These are phyloP conservation scores for Cantharellus anzutake DNA, from an alignment of 768 basidiomycete species.

Conservation along the genomic window DNA sequence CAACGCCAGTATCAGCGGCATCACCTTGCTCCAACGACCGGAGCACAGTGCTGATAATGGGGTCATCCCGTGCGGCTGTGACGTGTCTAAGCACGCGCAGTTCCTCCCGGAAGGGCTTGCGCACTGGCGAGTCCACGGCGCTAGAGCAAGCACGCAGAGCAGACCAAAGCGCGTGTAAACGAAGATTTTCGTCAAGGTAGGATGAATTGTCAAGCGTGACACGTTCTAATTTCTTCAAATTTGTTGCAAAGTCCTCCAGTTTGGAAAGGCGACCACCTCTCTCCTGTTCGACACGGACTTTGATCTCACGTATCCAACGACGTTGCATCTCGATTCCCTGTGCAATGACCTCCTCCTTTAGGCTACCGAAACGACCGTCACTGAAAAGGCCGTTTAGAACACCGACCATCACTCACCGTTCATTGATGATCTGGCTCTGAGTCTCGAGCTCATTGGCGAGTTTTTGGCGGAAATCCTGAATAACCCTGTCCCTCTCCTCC, in stretches of 20 bases:
- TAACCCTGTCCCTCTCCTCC: slow-evolving; percentile 50
- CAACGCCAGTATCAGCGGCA: slow-evolving; percentile 62
- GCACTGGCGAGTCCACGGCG: slow-evolving; percentile 42
- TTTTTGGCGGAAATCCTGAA: slow-evolving; percentile 68
- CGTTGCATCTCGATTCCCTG: slow-evolving; percentile 96
- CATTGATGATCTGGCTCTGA: slow-evolving; percentile 85
- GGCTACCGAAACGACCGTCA: slow-evolving; percentile 23
- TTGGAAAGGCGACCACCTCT: slow-evolving; percentile 89
- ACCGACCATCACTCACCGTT: slow-evolving; percentile 39
- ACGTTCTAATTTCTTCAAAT: slow-evolving; percentile 78
- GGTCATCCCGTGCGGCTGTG: slow-evolving; percentile 50
- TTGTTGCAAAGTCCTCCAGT: slow-evolving; percentile 79
- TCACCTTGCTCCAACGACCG: slow-evolving; percentile 51
- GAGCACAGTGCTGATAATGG: slow-evolving; percentile 42
- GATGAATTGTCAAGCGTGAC: slow-evolving; percentile 79
- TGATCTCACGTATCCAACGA: slow-evolving; percentile 91
- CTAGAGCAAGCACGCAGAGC: slow-evolving; percentile 66
- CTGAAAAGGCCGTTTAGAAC: not conserved
- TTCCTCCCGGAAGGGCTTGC: slow-evolving; percentile 78
- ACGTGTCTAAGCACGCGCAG: slow-evolving; percentile 66
- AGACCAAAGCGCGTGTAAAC: slow-evolving; percentile 82
- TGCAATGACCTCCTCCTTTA: slow-evolving; percentile 86
- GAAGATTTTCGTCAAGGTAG: slow-evolving; percentile 85
- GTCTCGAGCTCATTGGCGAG: slow-evolving; percentile 67
- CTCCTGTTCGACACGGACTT: slow-evolving; percentile 88